Base-by-base conservation (phyloP, 768 basidiomycete species). In the Mycena haematopus region DNA sequence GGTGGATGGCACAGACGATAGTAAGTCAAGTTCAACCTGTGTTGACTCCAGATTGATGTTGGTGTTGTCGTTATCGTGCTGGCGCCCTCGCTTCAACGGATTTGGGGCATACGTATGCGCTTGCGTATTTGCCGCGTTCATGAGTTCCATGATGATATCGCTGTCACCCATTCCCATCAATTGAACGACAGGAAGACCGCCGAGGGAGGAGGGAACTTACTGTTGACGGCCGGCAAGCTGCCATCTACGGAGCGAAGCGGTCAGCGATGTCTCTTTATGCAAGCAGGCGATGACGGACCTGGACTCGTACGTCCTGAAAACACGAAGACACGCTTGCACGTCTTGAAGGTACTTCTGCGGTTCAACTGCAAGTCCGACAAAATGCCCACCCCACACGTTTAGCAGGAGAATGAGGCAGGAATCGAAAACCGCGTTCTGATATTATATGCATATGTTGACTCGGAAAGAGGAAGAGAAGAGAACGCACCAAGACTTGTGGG, bases 81-180 rank as follows among this genome's bases (percentile, higher is more conserved):
- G 52, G 29, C 22, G 49, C 35, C 38, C 24, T 17, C 62, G 65
- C 38, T 63, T 63, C 42, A 63, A 22, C 0, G 62, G 57, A 38
- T 63, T 63, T 13, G 65, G 54, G 8, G 36, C 38, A 24, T 40
- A 63, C 9, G n/a, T n/a, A n/a, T 11, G 19, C 2, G 2, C 2
- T 5, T 60, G 56, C 55, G 63, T 55, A 52, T 63, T 40, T 6
- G 54, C 36, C 5, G 66, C 66, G 49, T 40, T 58, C 62, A 61
- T 63, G 45, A 67, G 62, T 27, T 67, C 66, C 27, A 38, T 60
- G 14, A 67, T 56, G 22, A 63, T 67, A 46, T 67, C 66, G n/a
- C 66, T 67, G 49, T 6, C 9, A 14, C 5, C 1, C 15, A 10
- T 15, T 10, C 4, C 33, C 27, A 27, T 29, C 4, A 8, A 52